Evolutionary conservation across 768 basidiomycete species (phyloP).

Genomic region (Tylopilus rubrobrunneus): DNA sequence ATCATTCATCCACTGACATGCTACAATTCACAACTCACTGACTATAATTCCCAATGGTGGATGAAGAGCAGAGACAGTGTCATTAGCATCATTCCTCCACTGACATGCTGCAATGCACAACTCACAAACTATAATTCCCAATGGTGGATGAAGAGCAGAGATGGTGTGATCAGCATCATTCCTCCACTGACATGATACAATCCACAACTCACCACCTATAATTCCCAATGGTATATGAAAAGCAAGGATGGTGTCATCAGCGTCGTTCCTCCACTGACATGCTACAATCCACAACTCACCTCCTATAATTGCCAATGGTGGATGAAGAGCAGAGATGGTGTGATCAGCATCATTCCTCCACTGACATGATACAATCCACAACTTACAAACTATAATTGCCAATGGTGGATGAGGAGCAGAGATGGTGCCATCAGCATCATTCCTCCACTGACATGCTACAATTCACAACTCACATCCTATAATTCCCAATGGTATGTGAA

Average conservation of each 20-base stretch:
- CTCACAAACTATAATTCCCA: background rate
- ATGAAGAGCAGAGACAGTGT: background rate
- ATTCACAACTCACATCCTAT: background rate
- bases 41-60: background rate
- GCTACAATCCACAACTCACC: background rate
- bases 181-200: background rate
- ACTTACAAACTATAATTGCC: background rate
- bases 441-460: too few relatives aligned
- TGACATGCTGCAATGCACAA: background rate
- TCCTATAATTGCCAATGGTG: background rate
- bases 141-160: background rate
- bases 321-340: background rate
- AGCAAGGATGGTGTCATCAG: background rate
- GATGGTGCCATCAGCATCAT: too few relatives aligned
- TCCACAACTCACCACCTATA: too few relatives aligned
- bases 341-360: background rate
- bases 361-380: background rate
- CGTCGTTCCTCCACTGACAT: background rate
- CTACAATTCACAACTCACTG: background rate
- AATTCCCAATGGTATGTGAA: too few relatives aligned
- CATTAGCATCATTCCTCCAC: background rate
- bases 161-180: background rate
- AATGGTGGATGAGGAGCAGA: too few relatives aligned
- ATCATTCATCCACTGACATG: background rate
- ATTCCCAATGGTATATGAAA: too few relatives aligned